Evolutionary conservation across 2,329 filamentous ascomycete species (phyloP).

Genomic region (Fusarium sp.): DNA sequence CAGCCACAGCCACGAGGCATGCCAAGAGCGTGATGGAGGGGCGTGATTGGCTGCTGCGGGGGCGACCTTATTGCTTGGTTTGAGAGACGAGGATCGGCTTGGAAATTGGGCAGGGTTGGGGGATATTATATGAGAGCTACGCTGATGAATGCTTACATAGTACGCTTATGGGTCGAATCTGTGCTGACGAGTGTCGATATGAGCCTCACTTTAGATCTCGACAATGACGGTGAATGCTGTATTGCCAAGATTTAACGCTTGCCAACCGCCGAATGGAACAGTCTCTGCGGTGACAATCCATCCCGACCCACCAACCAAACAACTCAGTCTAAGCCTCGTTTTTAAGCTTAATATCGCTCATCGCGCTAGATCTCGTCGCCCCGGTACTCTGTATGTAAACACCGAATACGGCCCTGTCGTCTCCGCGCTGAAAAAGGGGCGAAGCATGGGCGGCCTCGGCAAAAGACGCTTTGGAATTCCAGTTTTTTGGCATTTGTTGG

Average conservation of each 20-base stretch:
- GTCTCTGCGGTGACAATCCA: slow-evolving; percentile 3
- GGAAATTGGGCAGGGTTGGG: neutral
- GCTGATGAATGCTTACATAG: neutral
- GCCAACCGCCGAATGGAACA: slow-evolving; percentile 11
- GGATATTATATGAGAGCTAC: neutral
- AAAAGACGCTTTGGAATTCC: slow-evolving; percentile 1
- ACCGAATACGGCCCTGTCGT: neutral
- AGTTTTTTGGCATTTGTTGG: neutral
- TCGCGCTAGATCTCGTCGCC: slow-evolving; percentile 23
- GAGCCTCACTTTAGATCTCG: neutral
- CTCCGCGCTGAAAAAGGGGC: slow-evolving; percentile 15
- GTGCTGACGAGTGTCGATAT: neutral
- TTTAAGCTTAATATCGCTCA: slow-evolving; percentile 33
- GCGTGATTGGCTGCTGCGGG: slow-evolving; percentile 14
- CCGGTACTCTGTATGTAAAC: neutral
- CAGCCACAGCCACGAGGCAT: slow-evolving; percentile 31
- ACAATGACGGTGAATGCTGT: neutral
- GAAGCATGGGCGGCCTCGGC: slow-evolving; percentile 10
- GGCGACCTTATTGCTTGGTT: slow-evolving; percentile 9
- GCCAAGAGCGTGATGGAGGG: slow-evolving; percentile 12
- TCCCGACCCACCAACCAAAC: neutral
- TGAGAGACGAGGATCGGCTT: neutral
- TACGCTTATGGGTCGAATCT: neutral
- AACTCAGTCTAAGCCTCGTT: slow-evolving; percentile 32
- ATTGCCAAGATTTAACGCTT: slow-evolving; percentile 4